Evolutionary conservation across 1,139 yeast genomes (phyloP).

Genomic region (Candida labiduridarum): DNA sequence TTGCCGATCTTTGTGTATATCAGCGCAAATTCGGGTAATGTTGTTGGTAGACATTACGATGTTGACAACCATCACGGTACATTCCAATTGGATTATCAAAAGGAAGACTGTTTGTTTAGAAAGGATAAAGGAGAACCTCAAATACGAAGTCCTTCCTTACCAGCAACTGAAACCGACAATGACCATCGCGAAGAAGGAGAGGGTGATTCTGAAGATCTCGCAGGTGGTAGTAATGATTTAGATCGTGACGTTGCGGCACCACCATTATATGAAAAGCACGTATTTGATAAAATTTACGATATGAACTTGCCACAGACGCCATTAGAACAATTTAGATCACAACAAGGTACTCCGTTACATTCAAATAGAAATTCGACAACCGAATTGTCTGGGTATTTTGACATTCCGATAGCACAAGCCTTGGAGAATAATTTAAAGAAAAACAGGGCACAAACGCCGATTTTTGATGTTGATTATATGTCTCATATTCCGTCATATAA

Average conservation of each 20-base stretch:
- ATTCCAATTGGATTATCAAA: conserved; percentile 39
- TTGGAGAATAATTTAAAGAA: conserved; percentile 12
- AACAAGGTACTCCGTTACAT: conserved; percentile 19
- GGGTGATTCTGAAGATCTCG: conserved; percentile 17
- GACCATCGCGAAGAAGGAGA: conserved; percentile 16
- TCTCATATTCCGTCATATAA: conserved; percentile 26
- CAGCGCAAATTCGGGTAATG: conserved; percentile 53
- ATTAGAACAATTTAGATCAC: conserved; percentile 38
- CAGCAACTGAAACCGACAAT: conserved; percentile 17
- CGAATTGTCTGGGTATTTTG: conserved; percentile 30
- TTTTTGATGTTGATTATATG: conserved; percentile 15
- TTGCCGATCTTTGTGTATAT: conserved; percentile 63
- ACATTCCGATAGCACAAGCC: conserved; percentile 21
- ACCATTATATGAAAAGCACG: conserved; percentile 43
- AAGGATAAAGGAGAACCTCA: conserved; percentile 19
- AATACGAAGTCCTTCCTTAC: conserved; percentile 16
- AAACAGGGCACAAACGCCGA: conserved; percentile 6
- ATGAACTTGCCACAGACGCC: conserved; percentile 40
- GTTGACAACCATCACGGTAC: conserved; percentile 54
- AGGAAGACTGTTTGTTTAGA: conserved; percentile 41
- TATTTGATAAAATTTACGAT: conserved; percentile 40
- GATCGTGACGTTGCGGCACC: conserved; percentile 41
- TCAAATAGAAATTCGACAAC: conserved; percentile 23
- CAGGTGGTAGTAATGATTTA: conserved; percentile 21
- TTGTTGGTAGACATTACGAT: conserved; percentile 53